Conservation (phyloP, 1,139 yeast genomes). For the Sugiyamaella grinbergsii region DNA sequence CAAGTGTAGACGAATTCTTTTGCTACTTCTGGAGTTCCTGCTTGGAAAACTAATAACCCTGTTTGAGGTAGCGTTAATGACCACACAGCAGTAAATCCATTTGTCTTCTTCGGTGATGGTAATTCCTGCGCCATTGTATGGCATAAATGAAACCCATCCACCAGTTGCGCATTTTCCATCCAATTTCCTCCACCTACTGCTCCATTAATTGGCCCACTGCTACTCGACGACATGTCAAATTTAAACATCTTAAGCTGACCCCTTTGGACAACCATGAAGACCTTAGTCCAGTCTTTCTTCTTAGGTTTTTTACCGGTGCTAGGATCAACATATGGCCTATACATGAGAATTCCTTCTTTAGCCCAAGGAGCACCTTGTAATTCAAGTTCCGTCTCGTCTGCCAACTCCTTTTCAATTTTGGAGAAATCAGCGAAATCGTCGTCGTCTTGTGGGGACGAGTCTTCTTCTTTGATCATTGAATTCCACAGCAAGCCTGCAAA, state of each 20-base stretch:
- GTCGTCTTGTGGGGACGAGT: conserved; percentile 22
- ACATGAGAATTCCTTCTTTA: conserved; percentile 66
- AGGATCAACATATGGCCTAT: conserved; percentile 47
- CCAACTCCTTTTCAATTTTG: conserved; percentile 37
- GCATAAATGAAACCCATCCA: conserved; percentile 38
- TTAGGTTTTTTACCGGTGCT: conserved; percentile 38
- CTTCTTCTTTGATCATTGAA: conserved; percentile 40
- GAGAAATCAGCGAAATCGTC: conserved; percentile 37
- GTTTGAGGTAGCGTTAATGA: conserved; percentile 44
- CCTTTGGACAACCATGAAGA: conserved; percentile 42
- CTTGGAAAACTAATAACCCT: conserved; percentile 41
- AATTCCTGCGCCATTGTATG: conserved; percentile 40
- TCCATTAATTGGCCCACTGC: conserved; percentile 23
- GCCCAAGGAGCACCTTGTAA: conserved; percentile 75
- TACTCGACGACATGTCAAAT: conserved; percentile 29
- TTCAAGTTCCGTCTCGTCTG: conserved; percentile 61
- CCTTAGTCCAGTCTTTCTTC: conserved; percentile 40
- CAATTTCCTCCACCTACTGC: conserved; percentile 64
- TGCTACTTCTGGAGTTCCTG: conserved; percentile 70
- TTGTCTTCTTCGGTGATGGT: conserved; percentile 36
- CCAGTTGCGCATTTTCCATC: conserved; percentile 46
- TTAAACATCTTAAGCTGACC: conserved; percentile 43
- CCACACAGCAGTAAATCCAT: conserved; percentile 40
- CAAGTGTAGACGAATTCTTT: conserved; percentile 70
- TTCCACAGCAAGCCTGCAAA: conserved; percentile 42